Base-by-base conservation (phyloP, 2,329 filamentous ascomycete genomes). In the Cercospora brassicicola region DNA sequence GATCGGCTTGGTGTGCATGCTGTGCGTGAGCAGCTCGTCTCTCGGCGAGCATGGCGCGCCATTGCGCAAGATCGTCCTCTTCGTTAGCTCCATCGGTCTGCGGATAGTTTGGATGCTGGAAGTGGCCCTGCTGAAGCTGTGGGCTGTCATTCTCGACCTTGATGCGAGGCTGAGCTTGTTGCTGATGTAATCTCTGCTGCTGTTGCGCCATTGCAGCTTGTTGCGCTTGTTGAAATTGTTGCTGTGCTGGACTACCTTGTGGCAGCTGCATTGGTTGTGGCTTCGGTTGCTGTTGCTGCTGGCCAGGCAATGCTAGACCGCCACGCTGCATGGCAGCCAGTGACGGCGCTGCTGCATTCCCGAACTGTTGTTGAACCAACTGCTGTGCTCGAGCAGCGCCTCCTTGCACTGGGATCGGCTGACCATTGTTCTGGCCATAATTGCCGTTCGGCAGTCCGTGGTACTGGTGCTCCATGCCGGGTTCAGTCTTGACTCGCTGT, bases 71-170 rank as follows among this genome's bases (percentile, higher is more conserved):
- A 3, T 85, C 84, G 66, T 85, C 85, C 23, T 65, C 63, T 9
- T 84, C 90, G 59, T 80, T 83, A 33, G 91, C 82, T 61, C 94
- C 94, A 76, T 98, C 94, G 13, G 90, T 90, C 78, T 97, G 91
- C 26, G 88, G 81, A 59, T 83, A 82, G 59, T 82, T 77, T 83
- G 86, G 77, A 39, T 80, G 75, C 57, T 80, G 78, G 39, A 70
- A 68, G 8, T 55, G 42, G 23, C 68, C 69, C 61, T 76, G 76
- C 48, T 73, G 67, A 2, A 73, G 53, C 51, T 75, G 70, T 6
- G 73, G 72, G 20, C 71, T 76, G 42, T 73, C 71, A 42, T 74
- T 76, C 69, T 79, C 78, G 8, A 78, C 70, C 65, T 79, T 79
- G 73, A 79, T 75, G 5, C 75, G 76, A 28, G 78, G 76, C 26